Evolutionary conservation across 768 basidiomycete genomes (phyloP).

Genomic region (Termitomyces sp.): DNA sequence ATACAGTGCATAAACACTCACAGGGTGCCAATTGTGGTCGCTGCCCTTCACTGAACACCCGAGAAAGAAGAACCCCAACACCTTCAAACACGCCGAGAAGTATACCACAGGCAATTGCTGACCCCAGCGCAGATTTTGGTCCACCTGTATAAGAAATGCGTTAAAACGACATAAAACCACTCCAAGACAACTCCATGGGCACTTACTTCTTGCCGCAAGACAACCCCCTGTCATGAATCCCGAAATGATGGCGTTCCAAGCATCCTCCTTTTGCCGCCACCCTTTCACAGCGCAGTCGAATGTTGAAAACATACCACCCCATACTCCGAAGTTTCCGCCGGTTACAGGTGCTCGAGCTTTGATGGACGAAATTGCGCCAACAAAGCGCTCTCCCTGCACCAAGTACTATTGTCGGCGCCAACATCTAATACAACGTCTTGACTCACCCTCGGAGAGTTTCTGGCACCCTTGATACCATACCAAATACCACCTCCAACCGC

Average conservation of each 20-base stretch:
- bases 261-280: slow-evolving; percentile 94
- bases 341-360: slow-evolving; percentile 98
- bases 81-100: slow-evolving; percentile 93
- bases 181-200: not conserved
- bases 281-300: slow-evolving; percentile 99
- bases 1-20: slow-evolving; percentile 35
- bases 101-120: slow-evolving; percentile 95
- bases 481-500: slow-evolving; percentile 97
- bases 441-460: slow-evolving; percentile 90
- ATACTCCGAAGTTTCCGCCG: slow-evolving; percentile 94
- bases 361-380: slow-evolving; percentile 93
- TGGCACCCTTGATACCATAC: slow-evolving; percentile 97
- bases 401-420: slow-evolving; percentile 1
- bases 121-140: slow-evolving; percentile 84
- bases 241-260: slow-evolving; percentile 98
- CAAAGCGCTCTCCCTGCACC: slow-evolving; percentile 83
- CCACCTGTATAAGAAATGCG: slow-evolving; percentile 58
- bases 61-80: slow-evolving; percentile 87
- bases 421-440: not conserved
- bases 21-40: slow-evolving; percentile 78
- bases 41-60: slow-evolving; percentile 83
- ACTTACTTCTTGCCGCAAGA: slow-evolving; percentile 89
- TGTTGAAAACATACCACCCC: slow-evolving; percentile 98
- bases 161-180: not conserved
- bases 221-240: slow-evolving; percentile 99